These are phyloP conservation scores for Cercophora samala DNA, from an alignment of 495 filamentous ascomycete species.

Conservation along the genomic window DNA sequence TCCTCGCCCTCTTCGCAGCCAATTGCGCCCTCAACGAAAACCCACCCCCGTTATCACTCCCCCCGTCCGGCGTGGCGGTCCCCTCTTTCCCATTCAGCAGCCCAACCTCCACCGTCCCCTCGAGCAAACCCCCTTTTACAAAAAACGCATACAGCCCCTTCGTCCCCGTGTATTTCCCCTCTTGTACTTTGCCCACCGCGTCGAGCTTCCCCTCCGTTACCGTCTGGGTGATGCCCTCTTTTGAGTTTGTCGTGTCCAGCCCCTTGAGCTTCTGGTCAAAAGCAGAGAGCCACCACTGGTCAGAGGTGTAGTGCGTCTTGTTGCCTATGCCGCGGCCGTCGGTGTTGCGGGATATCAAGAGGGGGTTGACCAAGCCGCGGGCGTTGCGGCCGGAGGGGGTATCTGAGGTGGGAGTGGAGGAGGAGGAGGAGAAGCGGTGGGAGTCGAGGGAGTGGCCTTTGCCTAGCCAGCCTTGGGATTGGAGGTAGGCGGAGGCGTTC, in stretches of 20 bases:
- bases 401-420: not conserved
- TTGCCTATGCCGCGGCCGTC: conserved; percentile 70
- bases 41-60: conserved; percentile 26
- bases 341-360: conserved; percentile 64
- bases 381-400: conserved; percentile 50
- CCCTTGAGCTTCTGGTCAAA: conserved; percentile 76
- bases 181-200: conserved; percentile 39
- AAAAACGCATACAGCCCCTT: conserved; percentile 77
- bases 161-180: conserved; percentile 45
- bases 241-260: conserved; percentile 51
- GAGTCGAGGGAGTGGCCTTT: conserved; percentile 67
- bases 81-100: conserved; percentile 34
- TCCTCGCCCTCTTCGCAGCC: conserved; percentile 21
- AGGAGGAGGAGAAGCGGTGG: not conserved
- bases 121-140: conserved; percentile 67
- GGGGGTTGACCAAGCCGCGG: conserved; percentile 63
- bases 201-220: conserved; percentile 51
- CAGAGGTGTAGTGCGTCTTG: conserved; percentile 58
- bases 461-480: conserved; percentile 75
- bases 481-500: conserved; percentile 47
- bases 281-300: conserved; percentile 78
- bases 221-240: conserved; percentile 49
- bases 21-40: conserved; percentile 14
- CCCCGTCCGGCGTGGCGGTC: conserved; percentile 33
- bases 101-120: conserved; percentile 51